A percentile compares a stretch with the other conserved stretches of the same genome.
Conservation (phyloP, 805 yeast genomes). For the Pichia membranifaciens region DNA sequence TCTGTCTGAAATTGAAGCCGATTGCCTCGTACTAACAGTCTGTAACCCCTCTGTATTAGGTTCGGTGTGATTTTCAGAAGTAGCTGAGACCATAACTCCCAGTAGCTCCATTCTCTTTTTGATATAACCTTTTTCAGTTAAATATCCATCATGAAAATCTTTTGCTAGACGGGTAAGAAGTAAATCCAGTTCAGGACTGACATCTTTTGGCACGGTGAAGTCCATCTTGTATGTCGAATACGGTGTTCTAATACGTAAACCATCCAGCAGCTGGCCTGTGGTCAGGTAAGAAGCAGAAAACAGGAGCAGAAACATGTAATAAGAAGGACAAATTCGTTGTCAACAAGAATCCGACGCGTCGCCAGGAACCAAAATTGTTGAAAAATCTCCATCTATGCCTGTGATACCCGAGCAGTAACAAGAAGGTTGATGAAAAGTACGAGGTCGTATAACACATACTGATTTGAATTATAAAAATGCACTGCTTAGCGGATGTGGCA, state of each 20-base stretch:
- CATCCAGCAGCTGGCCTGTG: too few relatives aligned
- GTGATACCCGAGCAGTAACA: too few relatives aligned
- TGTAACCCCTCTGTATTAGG: background rate
- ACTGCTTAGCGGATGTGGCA: conserved; percentile 80
- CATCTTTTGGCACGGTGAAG: conserved; percentile 40
- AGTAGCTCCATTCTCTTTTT: conserved; percentile 47
- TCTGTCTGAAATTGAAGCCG: conserved; percentile 1
- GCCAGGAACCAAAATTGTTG: background rate
- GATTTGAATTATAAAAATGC: too few relatives aligned
- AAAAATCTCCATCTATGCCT: too few relatives aligned
- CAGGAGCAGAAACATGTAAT: background rate
- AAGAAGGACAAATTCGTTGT: too few relatives aligned
- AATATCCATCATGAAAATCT: conserved; percentile 61
- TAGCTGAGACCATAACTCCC: background rate
- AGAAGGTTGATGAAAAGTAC: too few relatives aligned
- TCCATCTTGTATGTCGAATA: conserved; percentile 30
- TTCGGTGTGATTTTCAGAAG: background rate
- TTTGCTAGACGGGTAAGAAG: conserved; percentile 37
- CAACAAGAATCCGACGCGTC: background rate
- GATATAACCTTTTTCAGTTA: conserved; percentile 67
- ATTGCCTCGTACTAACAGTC: background rate
- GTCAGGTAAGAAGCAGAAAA: background rate
- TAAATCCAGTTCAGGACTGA: conserved; percentile 32
- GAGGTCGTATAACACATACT: too few relatives aligned
- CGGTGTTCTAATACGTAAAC: too few relatives aligned